Evolutionary conservation across 257 asterid species (phyloP).

Genomic region (Nicotiana tomentosiformis): DNA sequence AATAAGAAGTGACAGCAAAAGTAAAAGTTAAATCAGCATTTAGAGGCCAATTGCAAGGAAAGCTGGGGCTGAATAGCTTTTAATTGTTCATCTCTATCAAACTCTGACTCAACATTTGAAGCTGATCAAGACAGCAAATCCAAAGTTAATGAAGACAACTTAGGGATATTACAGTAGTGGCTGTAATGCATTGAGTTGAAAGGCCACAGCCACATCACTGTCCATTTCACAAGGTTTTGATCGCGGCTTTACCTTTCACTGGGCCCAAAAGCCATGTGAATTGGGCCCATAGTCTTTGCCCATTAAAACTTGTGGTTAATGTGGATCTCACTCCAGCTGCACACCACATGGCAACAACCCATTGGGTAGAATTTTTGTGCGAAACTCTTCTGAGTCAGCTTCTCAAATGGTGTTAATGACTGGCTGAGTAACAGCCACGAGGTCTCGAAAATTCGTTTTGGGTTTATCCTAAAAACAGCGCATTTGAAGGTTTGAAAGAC

Average conservation of each 20-base stretch:
- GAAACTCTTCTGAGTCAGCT: not conserved
- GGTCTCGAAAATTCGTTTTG: not conserved
- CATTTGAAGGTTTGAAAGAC: not conserved
- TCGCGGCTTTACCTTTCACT: slow-evolving; percentile 5
- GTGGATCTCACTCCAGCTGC: not conserved
- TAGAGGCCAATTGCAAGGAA: not conserved
- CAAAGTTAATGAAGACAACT: not conserved
- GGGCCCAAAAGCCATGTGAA: slow-evolving; percentile 11
- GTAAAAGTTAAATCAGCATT: not conserved
- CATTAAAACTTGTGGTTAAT: slow-evolving; percentile 17
- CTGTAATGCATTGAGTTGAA: not conserved
- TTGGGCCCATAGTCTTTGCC: not conserved
- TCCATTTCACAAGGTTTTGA: not conserved
- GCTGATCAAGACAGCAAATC: not conserved
- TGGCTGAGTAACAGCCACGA: not conserved
- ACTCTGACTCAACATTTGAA: not conserved
- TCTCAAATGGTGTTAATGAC: not conserved
- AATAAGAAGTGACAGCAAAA: not conserved
- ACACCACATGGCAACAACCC: not conserved
- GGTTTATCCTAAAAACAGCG: not conserved
- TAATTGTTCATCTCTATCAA: not conserved
- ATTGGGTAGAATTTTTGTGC: not conserved
- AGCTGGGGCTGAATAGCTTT: not conserved
- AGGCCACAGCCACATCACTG: not conserved
- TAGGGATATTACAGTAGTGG: not conserved